phyloP scores from a whole-genome alignment of 306 rosid genomes.

The Cicer bijugum region DNA sequence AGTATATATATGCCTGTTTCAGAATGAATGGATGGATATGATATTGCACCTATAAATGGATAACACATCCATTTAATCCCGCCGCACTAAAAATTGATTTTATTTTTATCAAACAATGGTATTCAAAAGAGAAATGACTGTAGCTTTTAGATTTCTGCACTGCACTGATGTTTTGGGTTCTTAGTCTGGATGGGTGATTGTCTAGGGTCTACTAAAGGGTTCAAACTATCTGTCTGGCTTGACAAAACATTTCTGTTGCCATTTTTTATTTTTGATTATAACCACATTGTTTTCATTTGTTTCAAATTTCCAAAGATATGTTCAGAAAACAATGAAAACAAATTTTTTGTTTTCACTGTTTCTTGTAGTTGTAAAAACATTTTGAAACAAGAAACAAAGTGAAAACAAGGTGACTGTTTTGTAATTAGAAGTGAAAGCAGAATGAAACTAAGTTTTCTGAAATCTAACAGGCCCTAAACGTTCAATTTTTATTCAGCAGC shows the following conservation, averaged over 20 bases:
- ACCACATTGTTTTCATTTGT: neutral
- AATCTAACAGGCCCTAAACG: neutral
- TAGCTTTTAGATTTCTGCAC: constrained; percentile 4
- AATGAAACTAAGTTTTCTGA: neutral
- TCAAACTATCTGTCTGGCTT: constrained; percentile 9
- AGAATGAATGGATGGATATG: constrained; percentile 5
- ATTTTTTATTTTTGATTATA: neutral
- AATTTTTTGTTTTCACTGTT: neutral
- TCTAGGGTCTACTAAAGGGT: constrained; percentile 24
- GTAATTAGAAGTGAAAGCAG: neutral
- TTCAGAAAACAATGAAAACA: neutral
- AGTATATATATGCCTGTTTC: neutral
- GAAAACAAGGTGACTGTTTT: neutral
- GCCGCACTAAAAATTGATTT: constrained; percentile 14
- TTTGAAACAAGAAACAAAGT: neutral
- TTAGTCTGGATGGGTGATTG: constrained; percentile 33
- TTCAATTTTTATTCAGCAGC: constrained; percentile 6
- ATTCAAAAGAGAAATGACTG: constrained; percentile 12
- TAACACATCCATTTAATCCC: constrained; percentile 19
- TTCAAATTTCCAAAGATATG: neutral
- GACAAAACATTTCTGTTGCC: neutral
- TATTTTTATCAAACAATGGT: neutral
- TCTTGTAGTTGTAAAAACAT: neutral
- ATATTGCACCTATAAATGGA: constrained; percentile 4
- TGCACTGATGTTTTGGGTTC: constrained; percentile 26